Evolutionary conservation across 2,329 filamentous ascomycete genomes (phyloP), one percentile per base, ranked within the genome.

Genomic region (Corynespora cassiicola): DNA sequence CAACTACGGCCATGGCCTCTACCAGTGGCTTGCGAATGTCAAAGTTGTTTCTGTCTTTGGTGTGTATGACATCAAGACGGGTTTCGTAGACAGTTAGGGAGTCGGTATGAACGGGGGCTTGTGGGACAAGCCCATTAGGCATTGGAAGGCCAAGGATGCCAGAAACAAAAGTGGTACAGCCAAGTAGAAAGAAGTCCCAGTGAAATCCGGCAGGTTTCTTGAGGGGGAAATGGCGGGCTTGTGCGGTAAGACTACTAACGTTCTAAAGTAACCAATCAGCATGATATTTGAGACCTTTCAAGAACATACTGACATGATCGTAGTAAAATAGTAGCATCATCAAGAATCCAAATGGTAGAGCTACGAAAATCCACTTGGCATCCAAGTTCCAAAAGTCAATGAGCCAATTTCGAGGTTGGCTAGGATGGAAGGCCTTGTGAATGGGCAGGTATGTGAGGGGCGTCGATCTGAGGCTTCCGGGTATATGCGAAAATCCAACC

Each of bases 121-220:
- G 76, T 2, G 77, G 77, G 2, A 79, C 75, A 2, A 80, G 68
- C 11, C 77, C 77, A 32, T 80, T 80, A 1, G 77, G 77, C 26
- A 80, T 58, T 0, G 77, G 77, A 6, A 81, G 66, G 1, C 76
- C 76, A 6, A 79, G 66, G 20, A 80, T 69, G 5, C 75, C 76
- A 7, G 68, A 68, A 11, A 79, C 68, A 47, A 78, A 77, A 27
- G 74, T 78, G 6, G 76, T 79, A 52, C 70, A 75, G 4, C 77
- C 77, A 2, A 80, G 70, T 0, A 81, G 68, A 58, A 80, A 79
- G 56, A 80, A 78, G 56, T 80, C 77, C 77, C 77, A 80, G 52
- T 80, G 75, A 47, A 80, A 80, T 2, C 77, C 77, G 4, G 74
- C 76, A 1, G 78, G 77, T 42, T 80, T 80, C 46, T 72, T 75